phyloP scores from a whole-genome alignment of 352 stramenopile species.

The Aphanomyces euteiches region DNA sequence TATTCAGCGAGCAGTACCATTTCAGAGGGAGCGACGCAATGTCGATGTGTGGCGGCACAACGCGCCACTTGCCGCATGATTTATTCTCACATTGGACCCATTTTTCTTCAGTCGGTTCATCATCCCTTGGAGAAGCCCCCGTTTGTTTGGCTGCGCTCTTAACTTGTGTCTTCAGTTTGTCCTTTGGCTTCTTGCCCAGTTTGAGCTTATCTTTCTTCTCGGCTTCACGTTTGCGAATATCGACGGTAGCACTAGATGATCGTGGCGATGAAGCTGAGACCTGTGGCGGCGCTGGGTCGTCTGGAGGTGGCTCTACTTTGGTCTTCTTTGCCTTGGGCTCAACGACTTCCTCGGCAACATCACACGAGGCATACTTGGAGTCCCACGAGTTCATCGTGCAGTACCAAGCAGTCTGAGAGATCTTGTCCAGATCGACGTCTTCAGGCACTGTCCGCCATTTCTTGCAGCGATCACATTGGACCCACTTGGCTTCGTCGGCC shows the following conservation, averaged over 20 bases:
- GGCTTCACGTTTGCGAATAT: background rate
- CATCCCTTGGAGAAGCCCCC: background rate
- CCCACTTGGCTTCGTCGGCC: slow-evolving; percentile 85
- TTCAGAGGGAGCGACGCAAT: slow-evolving; percentile 84
- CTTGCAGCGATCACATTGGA: slow-evolving; percentile 93
- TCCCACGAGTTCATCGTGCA: slow-evolving; percentile 95
- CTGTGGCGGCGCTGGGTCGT: background rate
- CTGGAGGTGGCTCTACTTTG: slow-evolving; percentile 44
- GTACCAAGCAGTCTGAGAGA: slow-evolving; percentile 92
- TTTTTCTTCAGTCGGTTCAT: background rate
- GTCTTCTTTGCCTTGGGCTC: slow-evolving; percentile 74
- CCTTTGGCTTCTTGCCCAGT: slow-evolving; percentile 15
- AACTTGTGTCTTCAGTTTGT: background rate
- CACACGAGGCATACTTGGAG: slow-evolving; percentile 73
- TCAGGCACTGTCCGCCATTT: slow-evolving; percentile 94
- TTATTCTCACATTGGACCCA: slow-evolving; percentile 96
- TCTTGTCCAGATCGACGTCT: slow-evolving; percentile 79
- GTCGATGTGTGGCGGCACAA: slow-evolving; percentile 89
- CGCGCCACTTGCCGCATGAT: slow-evolving; percentile 93
- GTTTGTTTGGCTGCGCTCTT: background rate
- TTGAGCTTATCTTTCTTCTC: slow-evolving; percentile 63
- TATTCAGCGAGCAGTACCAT: slow-evolving; percentile 85
- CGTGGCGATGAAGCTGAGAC: background rate
- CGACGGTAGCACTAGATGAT: background rate
- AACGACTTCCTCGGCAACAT: slow-evolving; percentile 86